These are phyloP conservation scores for Ceratocystis cacaofunesta DNA, from an alignment of 2,329 filamentous ascomycete genomes.

Conservation along the genomic window DNA sequence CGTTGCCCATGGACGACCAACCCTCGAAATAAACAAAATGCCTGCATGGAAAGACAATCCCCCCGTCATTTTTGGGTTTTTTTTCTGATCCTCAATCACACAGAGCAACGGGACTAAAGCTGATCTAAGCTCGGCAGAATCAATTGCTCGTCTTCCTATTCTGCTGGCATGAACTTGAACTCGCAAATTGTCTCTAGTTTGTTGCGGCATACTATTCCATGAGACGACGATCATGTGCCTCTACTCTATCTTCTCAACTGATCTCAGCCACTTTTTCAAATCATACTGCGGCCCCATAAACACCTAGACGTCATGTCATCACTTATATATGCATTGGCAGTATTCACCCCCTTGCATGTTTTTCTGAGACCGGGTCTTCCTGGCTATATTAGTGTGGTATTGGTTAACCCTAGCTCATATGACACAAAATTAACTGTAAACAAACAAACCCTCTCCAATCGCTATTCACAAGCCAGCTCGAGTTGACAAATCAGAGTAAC, in stretches of 20 bases:
- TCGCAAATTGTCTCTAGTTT: not conserved
- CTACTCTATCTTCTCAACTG: not conserved
- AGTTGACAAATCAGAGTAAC: too few relatives aligned
- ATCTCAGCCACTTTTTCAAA: not conserved
- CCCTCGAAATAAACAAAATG: not conserved
- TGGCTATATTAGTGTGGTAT: not conserved
- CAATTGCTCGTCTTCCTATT: not conserved
- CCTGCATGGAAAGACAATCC: not conserved
- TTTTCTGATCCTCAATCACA: not conserved
- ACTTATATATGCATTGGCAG: not conserved
- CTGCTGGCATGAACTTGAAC: not conserved
- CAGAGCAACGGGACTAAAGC: slow-evolving; percentile 1
- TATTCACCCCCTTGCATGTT: not conserved
- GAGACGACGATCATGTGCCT: not conserved
- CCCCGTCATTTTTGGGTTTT: not conserved
- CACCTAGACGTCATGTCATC: not conserved
- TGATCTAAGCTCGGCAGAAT: not conserved
- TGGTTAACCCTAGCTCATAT: not conserved
- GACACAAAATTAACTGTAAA: not conserved
- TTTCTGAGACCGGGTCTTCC: not conserved
- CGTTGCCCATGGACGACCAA: not conserved
- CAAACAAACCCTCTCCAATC: too few relatives aligned
- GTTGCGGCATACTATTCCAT: too few relatives aligned
- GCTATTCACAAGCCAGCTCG: too few relatives aligned
- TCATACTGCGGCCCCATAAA: not conserved